phyloP scores from a whole-genome alignment of 2,329 filamentous ascomycete genomes.

The Apiospora arundinis region DNA sequence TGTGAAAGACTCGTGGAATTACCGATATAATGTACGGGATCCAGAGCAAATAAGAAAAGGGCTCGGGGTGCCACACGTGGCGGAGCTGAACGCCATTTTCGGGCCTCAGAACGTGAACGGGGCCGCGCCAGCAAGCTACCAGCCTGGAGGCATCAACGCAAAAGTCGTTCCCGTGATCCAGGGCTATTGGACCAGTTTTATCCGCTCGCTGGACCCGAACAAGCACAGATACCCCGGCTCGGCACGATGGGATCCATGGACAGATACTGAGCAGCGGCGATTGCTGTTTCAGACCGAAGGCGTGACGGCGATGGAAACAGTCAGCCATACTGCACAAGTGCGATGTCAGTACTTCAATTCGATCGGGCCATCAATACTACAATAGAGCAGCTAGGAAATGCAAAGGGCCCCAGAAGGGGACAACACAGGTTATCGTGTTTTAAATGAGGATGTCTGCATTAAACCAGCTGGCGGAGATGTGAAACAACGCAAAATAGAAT shows the following conservation, averaged over 20 bases:
- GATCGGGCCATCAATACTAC: slow-evolving; percentile 46
- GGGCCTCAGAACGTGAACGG: slow-evolving; percentile 62
- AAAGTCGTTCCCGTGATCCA: slow-evolving; percentile 66
- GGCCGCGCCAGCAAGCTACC: slow-evolving; percentile 61
- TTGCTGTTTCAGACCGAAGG: slow-evolving; percentile 51
- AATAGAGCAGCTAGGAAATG: neutral
- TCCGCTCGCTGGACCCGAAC: slow-evolving; percentile 71
- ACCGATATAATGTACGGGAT: slow-evolving; percentile 73
- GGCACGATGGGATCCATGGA: slow-evolving; percentile 36
- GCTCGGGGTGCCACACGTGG: slow-evolving; percentile 69
- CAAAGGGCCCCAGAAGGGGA: neutral
- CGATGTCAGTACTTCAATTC: slow-evolving; percentile 56
- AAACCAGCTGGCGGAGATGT: too few species aligned
- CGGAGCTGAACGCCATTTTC: slow-evolving; percentile 72
- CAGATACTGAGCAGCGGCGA: slow-evolving; percentile 37
- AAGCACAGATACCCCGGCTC: slow-evolving; percentile 31
- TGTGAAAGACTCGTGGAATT: slow-evolving; percentile 63
- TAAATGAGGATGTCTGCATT: neutral
- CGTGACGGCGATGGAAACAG: slow-evolving; percentile 51
- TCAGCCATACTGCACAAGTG: slow-evolving; percentile 44
- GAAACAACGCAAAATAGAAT: too few species aligned
- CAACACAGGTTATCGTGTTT: neutral
- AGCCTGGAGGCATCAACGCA: slow-evolving; percentile 56
- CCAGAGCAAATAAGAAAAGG: slow-evolving; percentile 57
- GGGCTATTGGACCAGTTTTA: slow-evolving; percentile 78